A percentile compares a stretch with the other conserved stretches of the same genome.
phyloP scores from a whole-genome alignment of 768 basidiomycete genomes.

The Collybiopsis luxurians region DNA sequence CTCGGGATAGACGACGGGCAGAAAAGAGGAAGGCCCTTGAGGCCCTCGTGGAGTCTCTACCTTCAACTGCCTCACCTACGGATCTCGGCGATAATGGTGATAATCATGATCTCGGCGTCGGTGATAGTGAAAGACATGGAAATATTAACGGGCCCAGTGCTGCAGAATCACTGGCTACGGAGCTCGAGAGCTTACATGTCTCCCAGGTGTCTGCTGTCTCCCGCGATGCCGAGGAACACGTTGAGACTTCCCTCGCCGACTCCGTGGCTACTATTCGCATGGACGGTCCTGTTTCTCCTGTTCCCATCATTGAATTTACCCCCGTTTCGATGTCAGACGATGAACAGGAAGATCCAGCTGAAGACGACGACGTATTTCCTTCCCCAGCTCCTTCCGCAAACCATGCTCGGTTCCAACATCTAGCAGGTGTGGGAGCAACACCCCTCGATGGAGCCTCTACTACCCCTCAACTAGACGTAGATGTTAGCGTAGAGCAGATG shows the following conservation, averaged over 20 bases:
- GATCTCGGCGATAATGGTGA: not conserved
- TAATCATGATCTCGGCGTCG: not conserved
- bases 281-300: not conserved
- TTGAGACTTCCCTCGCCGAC: slow-evolving; percentile 12
- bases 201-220: slow-evolving; percentile 16
- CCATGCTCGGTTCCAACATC: not conserved
- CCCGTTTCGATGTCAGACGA: not conserved
- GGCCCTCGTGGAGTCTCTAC: slow-evolving; percentile 11
- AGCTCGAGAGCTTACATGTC: slow-evolving; percentile 32
- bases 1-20: slow-evolving; percentile 51
- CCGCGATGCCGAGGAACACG: slow-evolving; percentile 7
- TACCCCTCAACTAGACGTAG: not conserved
- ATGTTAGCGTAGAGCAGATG: not conserved
- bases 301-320: not conserved
- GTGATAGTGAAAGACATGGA: too few species aligned
- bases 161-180: slow-evolving; percentile 25
- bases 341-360: not conserved
- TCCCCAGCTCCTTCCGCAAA: slow-evolving; percentile 1
- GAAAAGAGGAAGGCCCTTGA: slow-evolving; percentile 38
- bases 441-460: too few species aligned
- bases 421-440: not conserved
- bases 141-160: too few species aligned
- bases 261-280: too few species aligned
- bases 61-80: slow-evolving; percentile 16
- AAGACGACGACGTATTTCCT: slow-evolving; percentile 9